phyloP scores from a whole-genome alignment of 2,329 filamentous ascomycete genomes.

The Colletotrichum cereale region DNA sequence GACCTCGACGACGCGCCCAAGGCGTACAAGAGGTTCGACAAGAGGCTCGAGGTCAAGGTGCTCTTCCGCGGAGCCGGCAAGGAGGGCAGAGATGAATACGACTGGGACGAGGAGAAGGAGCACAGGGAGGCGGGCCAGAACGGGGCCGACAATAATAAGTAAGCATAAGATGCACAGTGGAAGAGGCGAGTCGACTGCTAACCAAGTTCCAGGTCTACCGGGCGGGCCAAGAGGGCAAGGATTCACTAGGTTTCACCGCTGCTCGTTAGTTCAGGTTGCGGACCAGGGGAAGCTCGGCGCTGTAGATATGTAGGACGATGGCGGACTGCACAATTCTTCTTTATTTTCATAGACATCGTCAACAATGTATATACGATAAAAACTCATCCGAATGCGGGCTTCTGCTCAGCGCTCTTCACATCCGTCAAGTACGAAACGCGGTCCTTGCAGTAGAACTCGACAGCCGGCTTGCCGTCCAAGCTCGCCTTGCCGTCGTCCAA shows the following conservation, averaged over 20 bases:
- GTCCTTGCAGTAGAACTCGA: constrained; percentile 67
- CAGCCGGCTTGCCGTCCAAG: constrained; percentile 56
- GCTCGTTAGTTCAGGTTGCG: not conserved
- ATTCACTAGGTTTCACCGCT: not conserved
- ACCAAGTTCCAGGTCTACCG: not conserved
- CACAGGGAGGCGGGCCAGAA: not conserved
- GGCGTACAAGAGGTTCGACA: constrained; percentile 46
- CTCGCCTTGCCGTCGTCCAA: constrained; percentile 62
- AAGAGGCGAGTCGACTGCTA: not conserved
- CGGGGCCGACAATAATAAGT: not conserved
- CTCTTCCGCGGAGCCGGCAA: constrained; percentile 9
- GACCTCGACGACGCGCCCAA: constrained; percentile 48
- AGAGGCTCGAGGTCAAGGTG: constrained; percentile 43
- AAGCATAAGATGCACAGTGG: not conserved
- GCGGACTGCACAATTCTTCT: not conserved
- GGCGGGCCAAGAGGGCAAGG: constrained; percentile 12
- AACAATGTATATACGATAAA: not conserved
- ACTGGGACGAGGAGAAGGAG: constrained; percentile 1
- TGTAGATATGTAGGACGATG: not conserved
- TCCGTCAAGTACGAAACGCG: constrained; percentile 58
- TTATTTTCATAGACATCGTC: not conserved
- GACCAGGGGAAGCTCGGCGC: not conserved
- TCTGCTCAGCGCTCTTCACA: constrained; percentile 62
- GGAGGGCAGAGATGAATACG: constrained; percentile 14
- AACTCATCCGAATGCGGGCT: constrained; percentile 43